Conservation (phyloP, 139 green algal genomes). For the Nannochloris sp. region DNA sequence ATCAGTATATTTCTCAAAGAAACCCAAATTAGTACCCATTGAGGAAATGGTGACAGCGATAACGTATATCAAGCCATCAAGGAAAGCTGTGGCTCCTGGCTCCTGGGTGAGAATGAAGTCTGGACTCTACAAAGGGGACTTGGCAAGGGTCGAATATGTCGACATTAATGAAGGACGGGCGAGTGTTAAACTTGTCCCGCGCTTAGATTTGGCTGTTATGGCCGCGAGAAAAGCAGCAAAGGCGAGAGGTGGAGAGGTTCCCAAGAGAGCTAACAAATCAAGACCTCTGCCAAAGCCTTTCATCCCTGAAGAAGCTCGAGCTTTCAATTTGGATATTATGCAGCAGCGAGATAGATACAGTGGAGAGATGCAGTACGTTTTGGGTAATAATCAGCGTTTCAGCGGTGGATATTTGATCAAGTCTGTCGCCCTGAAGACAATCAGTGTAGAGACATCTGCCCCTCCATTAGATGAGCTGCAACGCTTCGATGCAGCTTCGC, state of each 20-base stretch:
- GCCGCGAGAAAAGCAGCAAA: constrained; percentile 17
- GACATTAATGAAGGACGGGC: constrained; percentile 62
- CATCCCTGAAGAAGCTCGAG: constrained; percentile 47
- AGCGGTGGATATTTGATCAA: constrained; percentile 76
- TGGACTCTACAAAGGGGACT: constrained; percentile 88
- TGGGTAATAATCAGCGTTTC: constrained; percentile 51
- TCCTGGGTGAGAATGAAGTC: constrained; percentile 73
- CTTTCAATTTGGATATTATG: constrained; percentile 8
- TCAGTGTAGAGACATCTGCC: constrained; percentile 43
- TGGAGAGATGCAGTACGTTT: constrained; percentile 18
- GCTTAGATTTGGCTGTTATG: constrained; percentile 64
- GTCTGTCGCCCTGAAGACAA: constrained; percentile 54
- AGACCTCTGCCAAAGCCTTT: constrained; percentile 48
- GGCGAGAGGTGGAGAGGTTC: constrained; percentile 14
- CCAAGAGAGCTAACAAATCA: constrained; percentile 51
- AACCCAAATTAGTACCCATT: constrained; percentile 66
- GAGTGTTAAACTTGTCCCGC: constrained; percentile 65
- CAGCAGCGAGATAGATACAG: constrained; percentile 2
- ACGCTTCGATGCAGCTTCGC: constrained; percentile 57
- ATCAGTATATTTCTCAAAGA: constrained; percentile 62
- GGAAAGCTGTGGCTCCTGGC: constrained; percentile 27
- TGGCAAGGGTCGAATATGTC: constrained; percentile 65
- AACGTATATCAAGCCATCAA: constrained; percentile 29
- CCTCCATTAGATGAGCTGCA: constrained; percentile 86
- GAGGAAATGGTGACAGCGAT: constrained; percentile 88